A percentile compares a stretch with the other conserved stretches of the same genome.
Conservation (phyloP, 768 basidiomycete species). For the Tylopilus intermedius region DNA sequence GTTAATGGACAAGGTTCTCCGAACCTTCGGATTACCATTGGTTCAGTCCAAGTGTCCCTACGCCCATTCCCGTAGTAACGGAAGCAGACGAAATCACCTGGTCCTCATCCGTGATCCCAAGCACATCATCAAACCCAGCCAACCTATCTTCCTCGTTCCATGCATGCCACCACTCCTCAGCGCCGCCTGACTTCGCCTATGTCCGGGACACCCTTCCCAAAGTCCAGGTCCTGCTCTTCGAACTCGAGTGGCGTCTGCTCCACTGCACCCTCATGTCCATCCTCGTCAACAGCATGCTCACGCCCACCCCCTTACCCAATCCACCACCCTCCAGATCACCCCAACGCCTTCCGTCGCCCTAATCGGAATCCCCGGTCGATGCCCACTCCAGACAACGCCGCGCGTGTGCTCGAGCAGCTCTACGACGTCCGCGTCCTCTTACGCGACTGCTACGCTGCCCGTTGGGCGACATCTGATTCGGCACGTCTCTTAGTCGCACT, state of each 20-base stretch:
- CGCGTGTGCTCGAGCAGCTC: constrained; percentile 13
- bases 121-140: constrained; percentile 31
- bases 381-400: constrained; percentile 15
- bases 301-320: constrained; percentile 11
- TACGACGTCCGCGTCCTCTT: neutral
- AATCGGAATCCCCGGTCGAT: constrained; percentile 41
- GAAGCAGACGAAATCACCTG: constrained; percentile 16
- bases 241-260: constrained; percentile 45
- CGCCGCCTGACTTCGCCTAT: constrained; percentile 2
- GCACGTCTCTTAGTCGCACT: constrained; percentile 28
- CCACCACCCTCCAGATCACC: constrained; percentile 48
- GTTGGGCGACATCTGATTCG: constrained; percentile 76
- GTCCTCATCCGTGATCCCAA: constrained; percentile 32
- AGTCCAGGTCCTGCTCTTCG: constrained; percentile 67
- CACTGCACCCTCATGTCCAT: neutral
- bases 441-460: constrained; percentile 30
- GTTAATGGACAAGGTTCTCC: neutral
- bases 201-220: constrained; percentile 25
- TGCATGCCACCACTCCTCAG: constrained; percentile 19
- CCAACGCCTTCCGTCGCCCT: constrained; percentile 59
- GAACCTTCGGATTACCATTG: neutral
- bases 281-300: neutral
- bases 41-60: neutral
- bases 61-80: neutral
- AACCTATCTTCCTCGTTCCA: constrained; percentile 29